Base-by-base conservation (phyloP, 495 filamentous ascomycete species). In the Annulohypoxylon maeteangense region DNA sequence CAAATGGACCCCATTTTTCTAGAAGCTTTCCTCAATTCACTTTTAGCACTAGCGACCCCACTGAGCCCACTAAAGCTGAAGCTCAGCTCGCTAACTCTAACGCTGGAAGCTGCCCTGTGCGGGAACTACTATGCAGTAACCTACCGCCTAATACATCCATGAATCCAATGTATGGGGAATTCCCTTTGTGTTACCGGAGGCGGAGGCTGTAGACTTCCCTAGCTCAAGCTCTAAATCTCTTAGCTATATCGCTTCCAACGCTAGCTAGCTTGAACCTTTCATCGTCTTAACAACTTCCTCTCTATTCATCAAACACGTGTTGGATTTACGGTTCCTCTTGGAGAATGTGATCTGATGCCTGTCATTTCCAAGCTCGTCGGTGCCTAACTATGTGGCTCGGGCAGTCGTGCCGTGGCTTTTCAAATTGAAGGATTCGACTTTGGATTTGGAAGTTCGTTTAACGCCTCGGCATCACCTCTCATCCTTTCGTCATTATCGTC, bases 51-150 rank as follows among this genome's bases (percentile, higher is more conserved):
- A 18, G 11, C 8, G 16, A 40, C 25, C 25, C 53, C 53, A 18
- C 32, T 16, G 6, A 22, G 6, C 6, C 50, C 50, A 32, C 29
- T 50, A 29, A 29, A 60, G 64, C 64, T 67, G 55, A 60, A 60
- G 42, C 44, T 56, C 45, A 63, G 57, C 69, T 72, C 22, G 20
- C 16, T 1, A 12, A 14, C 3, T 2, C 16, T n/a, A n/a, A n/a
- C 1, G 14, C 36, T 40, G 40, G 12, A 44, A 44, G 16, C 14
- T 18, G 40, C 14, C 40, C 3, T 29, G 40, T 44, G 40, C 40
- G 40, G 22, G 45, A 23, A 48, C n/a, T n/a, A 20, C 45, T 29
- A 29, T 48, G n/a, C n/a, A n/a, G n/a, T n/a, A n/a, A n/a, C n/a
- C n/a, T n/a, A n/a, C n/a, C n/a, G n/a, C n/a, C n/a, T n/a, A n/a